Conservation (phyloP, 2,329 filamentous ascomycete genomes). For the Fusarium pininemorale region DNA sequence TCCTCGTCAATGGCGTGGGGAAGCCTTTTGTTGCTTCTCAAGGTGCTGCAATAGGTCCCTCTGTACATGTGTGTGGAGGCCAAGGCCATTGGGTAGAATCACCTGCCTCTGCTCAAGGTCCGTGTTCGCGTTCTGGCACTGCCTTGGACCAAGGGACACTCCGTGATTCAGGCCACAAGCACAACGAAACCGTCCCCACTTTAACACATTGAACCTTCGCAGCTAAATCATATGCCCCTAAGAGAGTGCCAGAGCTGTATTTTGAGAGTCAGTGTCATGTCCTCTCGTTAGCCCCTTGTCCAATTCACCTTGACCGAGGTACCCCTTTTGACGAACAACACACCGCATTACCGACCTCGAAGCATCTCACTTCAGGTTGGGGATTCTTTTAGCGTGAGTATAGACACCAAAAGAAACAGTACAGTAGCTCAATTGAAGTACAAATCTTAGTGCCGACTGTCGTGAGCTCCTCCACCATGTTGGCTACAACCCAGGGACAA, state of each 20-base stretch:
- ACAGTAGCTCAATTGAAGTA: too few species aligned
- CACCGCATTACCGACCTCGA: accelerated
- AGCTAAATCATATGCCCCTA: accelerated
- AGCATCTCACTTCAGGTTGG: accelerated
- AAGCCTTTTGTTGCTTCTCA: accelerated
- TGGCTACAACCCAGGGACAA: accelerated
- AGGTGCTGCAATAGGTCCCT: accelerated
- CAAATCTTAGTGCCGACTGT: accelerated
- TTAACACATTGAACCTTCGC: accelerated
- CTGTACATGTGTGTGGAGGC: not conserved
- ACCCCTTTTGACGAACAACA: not conserved
- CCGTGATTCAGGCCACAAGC: not conserved
- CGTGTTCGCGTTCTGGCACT: not conserved
- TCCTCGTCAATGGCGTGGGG: accelerated
- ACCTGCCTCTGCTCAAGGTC: not conserved
- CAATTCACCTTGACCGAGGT: not conserved
- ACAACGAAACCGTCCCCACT: not conserved
- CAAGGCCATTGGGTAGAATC: not conserved
- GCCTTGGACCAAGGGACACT: not conserved
- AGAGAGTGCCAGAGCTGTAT: accelerated
- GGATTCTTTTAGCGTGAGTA: accelerated
- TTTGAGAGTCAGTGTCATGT: accelerated
- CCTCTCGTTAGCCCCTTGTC: accelerated
- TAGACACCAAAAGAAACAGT: accelerated
- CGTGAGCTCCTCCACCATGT: not conserved